Evolutionary conservation across 306 rosid species (phyloP).

Genomic region (Rubus parviflorus): DNA sequence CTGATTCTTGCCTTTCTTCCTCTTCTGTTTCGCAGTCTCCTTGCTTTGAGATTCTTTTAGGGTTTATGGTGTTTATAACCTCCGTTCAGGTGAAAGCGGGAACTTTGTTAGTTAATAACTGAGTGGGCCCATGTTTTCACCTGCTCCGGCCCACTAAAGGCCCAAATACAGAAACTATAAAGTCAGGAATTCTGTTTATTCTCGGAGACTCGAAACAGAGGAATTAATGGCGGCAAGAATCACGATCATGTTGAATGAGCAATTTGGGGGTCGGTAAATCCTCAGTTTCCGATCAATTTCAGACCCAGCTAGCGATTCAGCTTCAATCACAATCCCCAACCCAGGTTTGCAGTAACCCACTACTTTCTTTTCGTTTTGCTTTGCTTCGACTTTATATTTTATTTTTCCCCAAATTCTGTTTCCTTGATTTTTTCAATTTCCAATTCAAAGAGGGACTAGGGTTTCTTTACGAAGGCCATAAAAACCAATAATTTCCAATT

Average conservation of each 20-base stretch:
- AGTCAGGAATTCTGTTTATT: fast-evolving
- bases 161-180: neutral
- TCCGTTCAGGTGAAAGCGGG: neutral
- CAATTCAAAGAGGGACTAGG: neutral
- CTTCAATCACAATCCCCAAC: too few species aligned
- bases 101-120: neutral
- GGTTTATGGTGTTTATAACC: neutral
- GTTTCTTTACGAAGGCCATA: neutral
- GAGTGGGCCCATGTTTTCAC: neutral
- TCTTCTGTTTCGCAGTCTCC: neutral
- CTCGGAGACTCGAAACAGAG: neutral
- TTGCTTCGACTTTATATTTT: neutral
- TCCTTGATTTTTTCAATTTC: neutral
- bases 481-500: neutral
- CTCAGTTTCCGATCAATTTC: neutral
- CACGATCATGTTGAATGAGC: neutral
- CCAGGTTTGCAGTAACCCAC: neutral
- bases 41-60: neutral
- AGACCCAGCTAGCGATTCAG: neutral
- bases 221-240: neutral
- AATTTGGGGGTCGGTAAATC: neutral
- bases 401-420: neutral
- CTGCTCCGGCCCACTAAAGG: neutral
- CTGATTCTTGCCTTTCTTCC: neutral
- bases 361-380: neutral